Base-by-base conservation (phyloP, 2,329 filamentous ascomycete species). In the Neobulgaria alba region DNA sequence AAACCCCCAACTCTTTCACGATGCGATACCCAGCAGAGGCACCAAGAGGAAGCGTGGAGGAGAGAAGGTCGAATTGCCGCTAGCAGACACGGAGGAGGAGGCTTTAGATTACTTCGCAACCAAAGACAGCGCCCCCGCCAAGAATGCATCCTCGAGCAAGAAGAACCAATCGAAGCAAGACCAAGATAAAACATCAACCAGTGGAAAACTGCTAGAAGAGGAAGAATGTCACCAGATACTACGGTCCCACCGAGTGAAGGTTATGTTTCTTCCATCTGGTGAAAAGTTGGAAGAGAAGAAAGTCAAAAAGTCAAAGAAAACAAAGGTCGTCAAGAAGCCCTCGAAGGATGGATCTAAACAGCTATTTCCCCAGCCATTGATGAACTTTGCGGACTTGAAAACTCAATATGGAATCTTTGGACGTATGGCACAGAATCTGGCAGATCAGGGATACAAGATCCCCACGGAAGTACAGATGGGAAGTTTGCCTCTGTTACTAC, bases 401-500 rank as follows among this genome's bases (percentile, higher is more conserved):
- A 67, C 70, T 21, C 69, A 69, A 33, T 94, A 90, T 63, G 73
- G 72, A n/a, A 77, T 95, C 31, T 83, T 86, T 3, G 68, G 73
- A 30, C 73, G 79, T 31, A 64, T 98, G 33, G 77, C 79, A 2
- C 77, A 83, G 45, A 98, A 98, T 56, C 68, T 98, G 20, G 69
- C 75, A 10, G 72, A 76, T n/a, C 86, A 96, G 63, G 87, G 85
- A 9, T 98, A 94, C 59, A 77, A 74, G 26, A 69, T 88, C 42
- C 92, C 92, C 10, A 98, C 92, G 0, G 90, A 96, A 63, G 89
- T 98, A 10, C 92, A 98, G 61, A 75, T 96, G 62, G 89, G 77
- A 3, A 82, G 81, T 54, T 63, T 98, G 48, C 90, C 92, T 19
- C 63, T 96, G 33, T 67, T 96, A 26, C 66, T 96, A 20, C 63